Conservation (phyloP, 2,329 filamentous ascomycete species). For the Aureobasidium sp. region DNA sequence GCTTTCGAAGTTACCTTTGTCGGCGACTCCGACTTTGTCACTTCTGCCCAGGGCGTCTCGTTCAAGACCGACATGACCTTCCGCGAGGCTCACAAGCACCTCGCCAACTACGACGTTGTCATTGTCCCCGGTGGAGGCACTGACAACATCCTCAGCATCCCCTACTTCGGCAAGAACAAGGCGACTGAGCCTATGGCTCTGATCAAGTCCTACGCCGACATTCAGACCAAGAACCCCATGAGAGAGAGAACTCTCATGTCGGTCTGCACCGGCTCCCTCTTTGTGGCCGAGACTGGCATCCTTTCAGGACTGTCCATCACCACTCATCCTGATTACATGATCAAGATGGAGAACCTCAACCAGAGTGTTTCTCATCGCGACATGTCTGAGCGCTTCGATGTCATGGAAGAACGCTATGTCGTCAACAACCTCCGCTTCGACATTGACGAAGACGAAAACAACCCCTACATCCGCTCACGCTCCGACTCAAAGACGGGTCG, state of each 20-base stretch:
- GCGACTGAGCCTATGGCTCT: conserved; percentile 58
- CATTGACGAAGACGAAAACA: conserved; percentile 69
- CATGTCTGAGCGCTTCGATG: conserved; percentile 69
- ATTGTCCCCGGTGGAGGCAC: conserved; percentile 67
- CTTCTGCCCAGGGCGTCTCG: conserved; percentile 56
- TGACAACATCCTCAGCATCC: conserved; percentile 47
- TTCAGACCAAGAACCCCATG: conserved; percentile 70
- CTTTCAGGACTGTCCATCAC: conserved; percentile 73
- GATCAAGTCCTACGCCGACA: conserved; percentile 68
- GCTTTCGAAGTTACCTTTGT: conserved; percentile 49
- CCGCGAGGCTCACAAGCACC: conserved; percentile 66
- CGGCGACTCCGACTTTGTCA: conserved; percentile 40
- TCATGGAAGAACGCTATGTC: conserved; percentile 78
- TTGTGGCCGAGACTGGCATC: conserved; percentile 69
- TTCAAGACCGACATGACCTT: conserved; percentile 69
- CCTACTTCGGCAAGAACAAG: conserved; percentile 46
- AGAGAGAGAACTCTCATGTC: conserved; percentile 77
- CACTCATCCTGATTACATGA: conserved; percentile 73
- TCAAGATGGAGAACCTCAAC: conserved; percentile 74
- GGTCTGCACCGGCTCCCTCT: conserved; percentile 70
- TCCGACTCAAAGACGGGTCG: conserved; percentile 28
- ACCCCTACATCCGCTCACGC: conserved; percentile 60
- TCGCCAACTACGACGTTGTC: conserved; percentile 72
- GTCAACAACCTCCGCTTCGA: conserved; percentile 90
- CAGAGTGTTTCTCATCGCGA: conserved; percentile 64